Evolutionary conservation across 2,329 filamentous ascomycete species (phyloP), one percentile per base, ranked within the genome.

Genomic region (Cordyceps cicadae): DNA sequence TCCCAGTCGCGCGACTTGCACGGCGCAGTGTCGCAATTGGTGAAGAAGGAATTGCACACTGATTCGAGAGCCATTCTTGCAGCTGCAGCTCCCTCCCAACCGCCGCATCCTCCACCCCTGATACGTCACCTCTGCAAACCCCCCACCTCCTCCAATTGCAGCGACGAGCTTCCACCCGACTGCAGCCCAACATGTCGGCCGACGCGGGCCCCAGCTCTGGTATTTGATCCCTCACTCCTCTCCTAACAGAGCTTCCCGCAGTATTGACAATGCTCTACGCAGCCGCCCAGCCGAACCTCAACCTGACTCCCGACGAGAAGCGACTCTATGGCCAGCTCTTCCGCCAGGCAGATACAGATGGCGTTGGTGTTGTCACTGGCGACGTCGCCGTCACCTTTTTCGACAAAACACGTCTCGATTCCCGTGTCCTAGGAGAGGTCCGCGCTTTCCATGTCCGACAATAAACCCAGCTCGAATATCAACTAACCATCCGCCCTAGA

Each of bases 371-470:
- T 65, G 90, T 99, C 39, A 97, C 94, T 19, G 94, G 94, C 74
- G 94, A 99, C 75, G 84, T 95, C 63, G 94, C 94, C 62, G 92
- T 99, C 73, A 90, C 92, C 73, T 97, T 99, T 80, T 99, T 99
- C 72, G 92, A 97, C 76, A 94, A 94, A 80, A 97, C 94, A 51
- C 87, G 89, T 67, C 81, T 99, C 54, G 86, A 93, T 63, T 90
- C 92, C 59, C 86, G 90, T 64, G 82, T 94, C 54, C 81, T 99
- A 62, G 94, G 93, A 74, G 87, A 96, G 84, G 90, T 93, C 76
- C 67, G 85, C 79, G 50, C 49, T 62, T 53, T 5, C 17, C 62
- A 54, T 19, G 15, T 46, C 5, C n/a, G 26, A 37, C 8, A 7
- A 24, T 19, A 3, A 5, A 29, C 12, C 6, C 2, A 17, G 15